Base-by-base conservation (phyloP, 805 yeast genomes). In the Yamadazyma akitaensis region DNA sequence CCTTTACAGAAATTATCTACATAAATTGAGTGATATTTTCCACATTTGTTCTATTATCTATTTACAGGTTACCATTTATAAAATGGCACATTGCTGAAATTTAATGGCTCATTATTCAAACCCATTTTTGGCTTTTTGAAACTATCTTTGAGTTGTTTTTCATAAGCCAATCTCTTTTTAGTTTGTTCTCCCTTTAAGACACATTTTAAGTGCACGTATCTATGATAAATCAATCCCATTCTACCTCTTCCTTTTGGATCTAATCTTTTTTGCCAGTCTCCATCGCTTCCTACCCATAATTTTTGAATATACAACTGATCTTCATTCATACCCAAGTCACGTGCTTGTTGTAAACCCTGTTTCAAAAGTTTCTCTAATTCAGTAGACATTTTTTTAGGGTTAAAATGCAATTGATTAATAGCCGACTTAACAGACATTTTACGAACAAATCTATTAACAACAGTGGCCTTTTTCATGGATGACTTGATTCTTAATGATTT, bases 261-360 rank as follows among this genome's bases (percentile, higher is more conserved):
- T 9, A 82, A 65, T 63, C 94, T 78, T 63, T 80, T 84, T 25
- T 61, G 58, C 83, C 85, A 81, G 43, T 67, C 60, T 17, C 96
- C 96, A 64, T 92, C 98, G 47, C 90, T 82, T 36, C 97, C 97
- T 24, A 82, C 82, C 97, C 97, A 92, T 49, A 90, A 80, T 59
- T 87, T 87, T 37, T 84, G 80, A 47, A 92, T 77, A 57, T 84
- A 88, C 37, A 90, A 63, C 33, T 77, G 77, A 49, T 84, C 78
- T 19, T 81, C 77, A 50, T 82, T 67, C 50, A 85, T 65, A 2
- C 82, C 81, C 53, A 85, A 64, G 34, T 68, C 70, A 47, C 77
- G 70, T 18, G 91, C 89, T 58, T 88, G 89, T 40, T 79, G 74
- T 30, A 88, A 59, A 9, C 95, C 96, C 42, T 79, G 72, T 58